Conservation (phyloP, 176 grass and related monocot species). For the Urochloa ruziziensis region DNA sequence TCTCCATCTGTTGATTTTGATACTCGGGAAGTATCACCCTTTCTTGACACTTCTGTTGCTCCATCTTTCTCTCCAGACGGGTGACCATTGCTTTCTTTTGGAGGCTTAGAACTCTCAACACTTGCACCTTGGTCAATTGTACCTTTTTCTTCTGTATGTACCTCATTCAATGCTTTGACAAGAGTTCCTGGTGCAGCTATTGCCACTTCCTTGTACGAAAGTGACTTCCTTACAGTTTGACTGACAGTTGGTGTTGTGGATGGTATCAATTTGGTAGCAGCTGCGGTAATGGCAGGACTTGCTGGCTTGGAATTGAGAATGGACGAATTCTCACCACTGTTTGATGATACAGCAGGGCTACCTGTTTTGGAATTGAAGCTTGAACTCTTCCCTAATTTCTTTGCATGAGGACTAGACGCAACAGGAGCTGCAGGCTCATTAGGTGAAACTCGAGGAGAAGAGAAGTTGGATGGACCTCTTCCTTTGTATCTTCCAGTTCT, state of each 20-base stretch:
- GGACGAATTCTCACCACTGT: conserved; percentile 55
- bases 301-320: conserved; percentile 49
- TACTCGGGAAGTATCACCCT: conserved; percentile 35
- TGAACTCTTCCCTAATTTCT: conserved; percentile 78
- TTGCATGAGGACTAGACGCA: conserved; percentile 59
- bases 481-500: conserved; percentile 74
- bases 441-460: conserved; percentile 58
- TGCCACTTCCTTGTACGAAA: conserved; percentile 99
- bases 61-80: conserved; percentile 53
- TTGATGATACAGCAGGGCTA: conserved; percentile 40
- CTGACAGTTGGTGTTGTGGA: conserved; percentile 34
- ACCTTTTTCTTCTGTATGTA: conserved; percentile 45
- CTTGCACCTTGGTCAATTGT: conserved; percentile 31
- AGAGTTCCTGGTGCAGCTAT: conserved; percentile 90
- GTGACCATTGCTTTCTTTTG: conserved; percentile 29
- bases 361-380: conserved; percentile 66
- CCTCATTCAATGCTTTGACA: conserved; percentile 60
- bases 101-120: conserved; percentile 31
- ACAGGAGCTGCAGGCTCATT: conserved; percentile 36
- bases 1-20: conserved; percentile 36
- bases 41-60: conserved; percentile 33
- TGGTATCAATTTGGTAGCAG: conserved; percentile 51
- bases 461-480: conserved; percentile 49
- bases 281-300: conserved; percentile 39
- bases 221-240: conserved; percentile 72